A percentile compares a stretch with the other conserved stretches of the same genome.
phyloP scores from a whole-genome alignment of 768 basidiomycete species.

The Mycena haematopus region DNA sequence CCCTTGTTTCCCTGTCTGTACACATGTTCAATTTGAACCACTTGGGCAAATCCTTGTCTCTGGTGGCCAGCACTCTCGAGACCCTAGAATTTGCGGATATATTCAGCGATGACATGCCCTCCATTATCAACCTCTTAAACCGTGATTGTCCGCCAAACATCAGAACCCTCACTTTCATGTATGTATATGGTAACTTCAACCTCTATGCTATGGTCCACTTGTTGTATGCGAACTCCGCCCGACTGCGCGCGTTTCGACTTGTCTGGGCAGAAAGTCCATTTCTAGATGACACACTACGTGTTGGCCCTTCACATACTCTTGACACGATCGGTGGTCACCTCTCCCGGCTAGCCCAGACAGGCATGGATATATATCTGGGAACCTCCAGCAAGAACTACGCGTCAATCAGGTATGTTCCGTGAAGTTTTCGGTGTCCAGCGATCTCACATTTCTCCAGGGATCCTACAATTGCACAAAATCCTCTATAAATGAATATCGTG shows the following conservation, averaged over 20 bases:
- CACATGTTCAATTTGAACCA: not conserved
- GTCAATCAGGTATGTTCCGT: not conserved
- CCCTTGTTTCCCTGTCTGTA: not conserved
- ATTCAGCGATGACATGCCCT: not conserved
- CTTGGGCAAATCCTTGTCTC: not conserved
- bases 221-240: not conserved
- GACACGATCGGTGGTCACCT: not conserved
- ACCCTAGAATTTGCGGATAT: not conserved
- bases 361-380: not conserved
- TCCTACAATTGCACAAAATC: too few species aligned
- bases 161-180: not conserved
- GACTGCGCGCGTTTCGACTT: not conserved
- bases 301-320: too few species aligned
- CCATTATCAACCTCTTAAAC: not conserved
- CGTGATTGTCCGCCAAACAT: not conserved
- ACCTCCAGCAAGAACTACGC: not conserved
- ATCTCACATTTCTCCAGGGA: too few species aligned
- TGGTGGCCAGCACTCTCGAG: not conserved
- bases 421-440: too few species aligned
- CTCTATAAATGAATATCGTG: too few species aligned
- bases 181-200: not conserved
- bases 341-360: not conserved
- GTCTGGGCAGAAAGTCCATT: not conserved
- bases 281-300: not conserved
- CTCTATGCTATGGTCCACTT: not conserved